These are phyloP conservation scores for Epichloe coenophiala DNA, from an alignment of 2,329 filamentous ascomycete genomes.

Conservation along the genomic window DNA sequence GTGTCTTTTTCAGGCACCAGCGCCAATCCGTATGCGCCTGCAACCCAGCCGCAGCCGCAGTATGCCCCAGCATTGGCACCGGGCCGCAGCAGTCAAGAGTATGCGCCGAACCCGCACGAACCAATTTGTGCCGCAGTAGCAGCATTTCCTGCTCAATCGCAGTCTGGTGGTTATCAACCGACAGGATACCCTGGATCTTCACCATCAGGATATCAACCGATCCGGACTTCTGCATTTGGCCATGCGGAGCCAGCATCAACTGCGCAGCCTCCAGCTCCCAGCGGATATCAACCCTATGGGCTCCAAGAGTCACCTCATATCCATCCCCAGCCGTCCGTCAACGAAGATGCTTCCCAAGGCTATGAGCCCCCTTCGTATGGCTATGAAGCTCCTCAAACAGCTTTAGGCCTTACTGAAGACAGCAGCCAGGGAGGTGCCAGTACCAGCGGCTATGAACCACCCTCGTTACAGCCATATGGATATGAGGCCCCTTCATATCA, in stretches of 20 bases:
- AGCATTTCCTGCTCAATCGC: constrained; percentile 4
- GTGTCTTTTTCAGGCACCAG: constrained; percentile 7
- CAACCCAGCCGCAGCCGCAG: constrained; percentile 23
- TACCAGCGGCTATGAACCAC: constrained; percentile 43
- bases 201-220: constrained; percentile 14
- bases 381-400: constrained; percentile 34
- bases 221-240: background rate
- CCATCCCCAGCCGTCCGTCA: constrained; percentile 5
- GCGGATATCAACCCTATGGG: constrained; percentile 18
- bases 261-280: constrained; percentile 3
- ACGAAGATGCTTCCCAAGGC: constrained; percentile 13
- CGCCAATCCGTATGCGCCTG: constrained; percentile 20
- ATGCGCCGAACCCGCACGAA: constrained; percentile 22
- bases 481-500: constrained; percentile 47
- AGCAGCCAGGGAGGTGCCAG: constrained; percentile 13
- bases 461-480: constrained; percentile 45
- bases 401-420: constrained; percentile 9
- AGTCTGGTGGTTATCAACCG: constrained; percentile 10
- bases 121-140: constrained; percentile 13
- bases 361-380: constrained; percentile 37
- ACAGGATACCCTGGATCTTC: constrained; percentile 4
- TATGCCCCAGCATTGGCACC: background rate
- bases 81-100: background rate
- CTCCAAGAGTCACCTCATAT: constrained; percentile 14
- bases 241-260: background rate